phyloP scores from a whole-genome alignment of 495 filamentous ascomycete species.

The Aspergillus nidulans region DNA sequence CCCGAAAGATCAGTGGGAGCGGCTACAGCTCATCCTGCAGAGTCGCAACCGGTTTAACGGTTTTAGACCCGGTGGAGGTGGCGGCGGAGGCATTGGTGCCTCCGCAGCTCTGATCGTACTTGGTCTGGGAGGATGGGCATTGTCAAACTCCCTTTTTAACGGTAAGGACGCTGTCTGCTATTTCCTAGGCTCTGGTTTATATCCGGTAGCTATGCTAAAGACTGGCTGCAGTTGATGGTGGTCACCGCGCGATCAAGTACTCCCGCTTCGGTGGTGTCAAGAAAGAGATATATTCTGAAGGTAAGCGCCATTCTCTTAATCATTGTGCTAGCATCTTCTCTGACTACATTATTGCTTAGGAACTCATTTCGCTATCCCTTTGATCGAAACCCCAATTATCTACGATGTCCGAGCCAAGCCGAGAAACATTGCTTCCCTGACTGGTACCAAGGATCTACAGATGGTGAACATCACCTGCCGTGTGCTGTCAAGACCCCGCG shows the following conservation, averaged over 20 bases:
- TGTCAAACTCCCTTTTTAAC: constrained; percentile 94
- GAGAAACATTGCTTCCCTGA: constrained; percentile 92
- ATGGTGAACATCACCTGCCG: constrained; percentile 99
- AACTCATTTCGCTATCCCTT: constrained; percentile 89
- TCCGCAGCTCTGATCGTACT: constrained; percentile 53
- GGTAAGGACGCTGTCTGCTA: constrained; percentile 37
- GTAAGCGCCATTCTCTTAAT: constrained; percentile 39
- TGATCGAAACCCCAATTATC: constrained; percentile 93
- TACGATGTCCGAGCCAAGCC: constrained; percentile 98
- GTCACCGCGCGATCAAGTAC: constrained; percentile 98
- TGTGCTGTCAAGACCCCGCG: constrained; percentile 87
- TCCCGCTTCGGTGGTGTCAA: constrained; percentile 87
- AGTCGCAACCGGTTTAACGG: constrained; percentile 41
- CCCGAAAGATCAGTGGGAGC: constrained; percentile 61
- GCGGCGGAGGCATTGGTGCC: constrained; percentile 39
- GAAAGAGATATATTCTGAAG: constrained; percentile 96
- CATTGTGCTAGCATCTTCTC: background rate
- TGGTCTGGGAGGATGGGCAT: constrained; percentile 57
- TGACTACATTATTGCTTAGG: constrained; percentile 47
- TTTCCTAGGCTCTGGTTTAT: background rate
- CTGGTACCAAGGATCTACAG: constrained; percentile 97
- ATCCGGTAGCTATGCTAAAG: background rate
- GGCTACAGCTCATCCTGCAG: constrained; percentile 59
- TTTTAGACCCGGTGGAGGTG: constrained; percentile 45
- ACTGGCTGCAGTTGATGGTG: constrained; percentile 74